Evolutionary conservation across 139 green algal species (phyloP).

Genomic region (Volvox reticuliferus): DNA sequence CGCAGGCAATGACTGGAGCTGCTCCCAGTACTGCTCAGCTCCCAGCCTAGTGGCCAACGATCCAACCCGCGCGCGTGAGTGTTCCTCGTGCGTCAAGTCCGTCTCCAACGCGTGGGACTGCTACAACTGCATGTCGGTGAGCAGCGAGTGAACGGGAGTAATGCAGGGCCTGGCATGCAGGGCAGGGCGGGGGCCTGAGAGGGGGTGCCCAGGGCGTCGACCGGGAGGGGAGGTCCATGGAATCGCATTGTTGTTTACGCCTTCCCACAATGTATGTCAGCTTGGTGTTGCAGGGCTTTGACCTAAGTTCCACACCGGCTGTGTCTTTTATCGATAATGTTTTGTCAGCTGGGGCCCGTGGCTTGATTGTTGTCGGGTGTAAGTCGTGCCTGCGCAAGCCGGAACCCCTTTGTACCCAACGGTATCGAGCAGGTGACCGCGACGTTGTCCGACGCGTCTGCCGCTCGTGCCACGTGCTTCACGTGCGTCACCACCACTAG

Average conservation of each 20-base stretch:
- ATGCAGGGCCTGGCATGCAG: neutral
- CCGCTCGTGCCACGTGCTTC: neutral
- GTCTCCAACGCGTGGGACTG: neutral
- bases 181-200: neutral
- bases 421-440: neutral
- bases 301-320: neutral
- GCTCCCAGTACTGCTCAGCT: neutral
- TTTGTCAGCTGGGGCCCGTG: too few relatives aligned
- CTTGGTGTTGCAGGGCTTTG: neutral
- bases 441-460: neutral
- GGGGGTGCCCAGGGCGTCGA: neutral
- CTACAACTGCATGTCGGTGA: constrained; percentile 15
- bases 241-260: neutral
- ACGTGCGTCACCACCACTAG: neutral
- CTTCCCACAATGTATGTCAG: neutral
- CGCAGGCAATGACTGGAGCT: neutral
- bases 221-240: neutral
- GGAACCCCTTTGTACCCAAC: neutral
- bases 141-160: neutral
- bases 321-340: neutral
- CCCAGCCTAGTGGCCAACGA: neutral
- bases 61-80: neutral
- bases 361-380: neutral
- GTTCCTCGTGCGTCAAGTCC: neutral
- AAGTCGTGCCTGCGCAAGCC: neutral